These are phyloP conservation scores for Aleurites moluccanus DNA, from an alignment of 441 rosid genomes.

Conservation along the genomic window DNA sequence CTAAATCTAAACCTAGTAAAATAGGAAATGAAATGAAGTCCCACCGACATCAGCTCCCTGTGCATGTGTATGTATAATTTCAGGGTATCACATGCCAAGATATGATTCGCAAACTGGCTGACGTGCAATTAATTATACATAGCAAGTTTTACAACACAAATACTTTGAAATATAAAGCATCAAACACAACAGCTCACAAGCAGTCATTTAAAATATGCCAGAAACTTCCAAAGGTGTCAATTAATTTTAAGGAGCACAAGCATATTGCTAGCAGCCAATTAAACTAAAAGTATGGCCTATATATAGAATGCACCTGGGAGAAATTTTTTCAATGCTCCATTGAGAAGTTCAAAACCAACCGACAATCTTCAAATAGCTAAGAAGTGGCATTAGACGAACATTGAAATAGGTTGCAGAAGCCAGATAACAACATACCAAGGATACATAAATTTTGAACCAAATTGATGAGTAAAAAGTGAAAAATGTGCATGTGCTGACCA, in stretches of 20 bases:
- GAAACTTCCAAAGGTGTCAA: background rate
- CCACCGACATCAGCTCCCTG: too few species aligned
- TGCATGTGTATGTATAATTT: too few species aligned
- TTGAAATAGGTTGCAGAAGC: slow-evolving; percentile 64
- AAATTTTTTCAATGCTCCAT: slow-evolving; percentile 7
- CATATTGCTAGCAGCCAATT: background rate
- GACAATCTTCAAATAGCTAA: slow-evolving; percentile 34
- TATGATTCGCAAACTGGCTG: background rate
- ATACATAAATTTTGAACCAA: slow-evolving; percentile 66
- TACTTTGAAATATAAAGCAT: background rate
- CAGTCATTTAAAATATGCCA: background rate
- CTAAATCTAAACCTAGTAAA: too few species aligned
- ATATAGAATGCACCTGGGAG: slow-evolving; percentile 1
- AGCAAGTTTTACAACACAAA: background rate
- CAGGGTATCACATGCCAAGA: too few species aligned
- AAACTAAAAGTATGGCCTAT: background rate
- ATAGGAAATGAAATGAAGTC: too few species aligned
- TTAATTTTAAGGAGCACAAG: background rate
- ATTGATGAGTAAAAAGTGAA: slow-evolving; percentile 59
- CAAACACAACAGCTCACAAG: background rate
- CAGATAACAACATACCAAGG: slow-evolving; percentile 63
- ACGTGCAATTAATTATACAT: background rate
- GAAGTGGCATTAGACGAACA: slow-evolving; percentile 57
- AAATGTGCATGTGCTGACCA: slow-evolving; percentile 50
- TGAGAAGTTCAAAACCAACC: slow-evolving; percentile 2